These are phyloP conservation scores for Pseudogymnoascus sp. DNA, from an alignment of 2,329 filamentous ascomycete species.

Conservation along the genomic window DNA sequence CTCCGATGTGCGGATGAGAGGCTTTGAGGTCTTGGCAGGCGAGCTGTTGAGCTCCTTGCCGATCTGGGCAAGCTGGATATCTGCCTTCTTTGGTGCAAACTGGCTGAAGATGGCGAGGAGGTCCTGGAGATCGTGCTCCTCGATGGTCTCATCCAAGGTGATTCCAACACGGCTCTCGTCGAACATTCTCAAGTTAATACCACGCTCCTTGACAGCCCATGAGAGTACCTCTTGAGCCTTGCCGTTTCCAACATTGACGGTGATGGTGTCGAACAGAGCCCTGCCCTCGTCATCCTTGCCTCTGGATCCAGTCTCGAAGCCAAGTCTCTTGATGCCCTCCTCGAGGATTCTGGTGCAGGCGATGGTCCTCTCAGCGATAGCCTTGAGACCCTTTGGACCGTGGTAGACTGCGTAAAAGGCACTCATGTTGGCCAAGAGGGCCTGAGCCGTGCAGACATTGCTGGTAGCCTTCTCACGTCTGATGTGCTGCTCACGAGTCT, in stretches of 20 bases:
- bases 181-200: constrained; percentile 56
- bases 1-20: constrained; percentile 60
- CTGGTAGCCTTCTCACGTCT: constrained; percentile 93
- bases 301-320: constrained; percentile 53
- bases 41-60: constrained; percentile 35
- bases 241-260: constrained; percentile 49
- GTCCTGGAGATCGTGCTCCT: constrained; percentile 45
- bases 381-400: constrained; percentile 72
- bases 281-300: constrained; percentile 47
- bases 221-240: constrained; percentile 44
- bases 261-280: constrained; percentile 72
- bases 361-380: constrained; percentile 72
- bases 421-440: constrained; percentile 89
- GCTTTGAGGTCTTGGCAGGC: constrained; percentile 40
- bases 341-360: constrained; percentile 63
- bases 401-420: constrained; percentile 94
- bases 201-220: constrained; percentile 40
- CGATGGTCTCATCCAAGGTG: constrained; percentile 69
- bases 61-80: constrained; percentile 31
- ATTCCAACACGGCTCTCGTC: constrained; percentile 57
- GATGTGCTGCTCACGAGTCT: constrained; percentile 95
- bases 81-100: constrained; percentile 17
- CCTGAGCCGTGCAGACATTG: constrained; percentile 95
- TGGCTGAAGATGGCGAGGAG: constrained; percentile 48
- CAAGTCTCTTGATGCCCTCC: constrained; percentile 51